Evolutionary conservation across 2,329 filamentous ascomycete species (phyloP).

Genomic region (Phoma sp.): DNA sequence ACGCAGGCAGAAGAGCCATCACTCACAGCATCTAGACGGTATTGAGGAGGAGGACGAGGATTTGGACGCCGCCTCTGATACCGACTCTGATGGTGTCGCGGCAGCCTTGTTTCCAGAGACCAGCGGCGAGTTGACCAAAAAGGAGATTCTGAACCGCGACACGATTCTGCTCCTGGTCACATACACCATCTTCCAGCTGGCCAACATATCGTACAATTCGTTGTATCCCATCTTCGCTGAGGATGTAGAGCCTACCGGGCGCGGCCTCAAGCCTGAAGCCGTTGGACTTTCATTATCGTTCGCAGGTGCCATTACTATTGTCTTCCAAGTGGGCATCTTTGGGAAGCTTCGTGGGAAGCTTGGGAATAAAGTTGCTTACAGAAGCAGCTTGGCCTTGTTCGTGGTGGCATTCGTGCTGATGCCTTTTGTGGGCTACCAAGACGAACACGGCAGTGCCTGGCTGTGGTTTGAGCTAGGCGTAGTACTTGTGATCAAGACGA

Average conservation of each 20-base stretch:
- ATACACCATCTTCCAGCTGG: constrained; percentile 91
- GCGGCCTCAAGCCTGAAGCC: constrained; percentile 74
- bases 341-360: constrained; percentile 76
- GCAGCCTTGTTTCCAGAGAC: constrained; percentile 52
- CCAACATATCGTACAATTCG: constrained; percentile 94
- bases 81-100: constrained; percentile 47
- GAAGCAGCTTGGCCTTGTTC: constrained; percentile 77
- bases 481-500: constrained; percentile 85
- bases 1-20: constrained; percentile 31
- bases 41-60: constrained; percentile 52
- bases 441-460: constrained; percentile 66
- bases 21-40: constrained; percentile 41
- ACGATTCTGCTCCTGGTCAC: constrained; percentile 82
- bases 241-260: constrained; percentile 74
- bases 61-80: constrained; percentile 47
- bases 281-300: constrained; percentile 87
- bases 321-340: constrained; percentile 89
- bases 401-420: constrained; percentile 83
- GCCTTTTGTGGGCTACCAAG: constrained; percentile 84
- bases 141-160: constrained; percentile 75
- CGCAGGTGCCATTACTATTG: constrained; percentile 81
- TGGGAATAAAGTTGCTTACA: constrained; percentile 86
- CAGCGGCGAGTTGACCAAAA: constrained; percentile 54
- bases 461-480: constrained; percentile 81
- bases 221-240: constrained; percentile 93